Percentiles rank a stretch among this genome's conserved stretches.
These are phyloP conservation scores for Pseudozyma thailandica DNA, from an alignment of 1,284 basidiomycete genomes.

Conservation along the genomic window DNA sequence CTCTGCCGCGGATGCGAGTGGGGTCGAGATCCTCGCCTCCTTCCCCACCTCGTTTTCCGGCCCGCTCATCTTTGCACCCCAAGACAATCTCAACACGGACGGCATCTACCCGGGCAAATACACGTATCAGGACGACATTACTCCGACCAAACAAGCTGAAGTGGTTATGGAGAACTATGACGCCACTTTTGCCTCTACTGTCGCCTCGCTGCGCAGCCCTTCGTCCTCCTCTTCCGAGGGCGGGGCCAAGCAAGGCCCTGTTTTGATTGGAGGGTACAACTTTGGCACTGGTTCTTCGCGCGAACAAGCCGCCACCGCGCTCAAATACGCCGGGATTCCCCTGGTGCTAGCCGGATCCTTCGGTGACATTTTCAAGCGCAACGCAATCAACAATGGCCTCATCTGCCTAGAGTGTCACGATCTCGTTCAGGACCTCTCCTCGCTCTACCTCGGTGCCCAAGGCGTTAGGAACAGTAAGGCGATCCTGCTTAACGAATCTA, in stretches of 20 bases:
- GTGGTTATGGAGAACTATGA: constrained; percentile 99
- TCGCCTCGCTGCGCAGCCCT: constrained; percentile 73
- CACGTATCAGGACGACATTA: constrained; percentile 99
- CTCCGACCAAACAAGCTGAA: constrained; percentile 89
- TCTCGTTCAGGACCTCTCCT: constrained; percentile 85
- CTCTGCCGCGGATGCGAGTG: constrained; percentile 39
- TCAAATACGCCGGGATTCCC: constrained; percentile 91
- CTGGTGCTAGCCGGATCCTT: constrained; percentile 95
- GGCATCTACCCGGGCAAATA: constrained; percentile 99
- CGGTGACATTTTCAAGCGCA: constrained; percentile 98
- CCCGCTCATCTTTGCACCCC: constrained; percentile 87
- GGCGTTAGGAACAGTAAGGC: constrained; percentile 72
- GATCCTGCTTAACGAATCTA: constrained; percentile 55
- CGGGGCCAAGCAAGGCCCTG: constrained; percentile 71
- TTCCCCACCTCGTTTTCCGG: constrained; percentile 86
- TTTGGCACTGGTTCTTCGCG: constrained; percentile 99
- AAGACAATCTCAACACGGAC: constrained; percentile 98
- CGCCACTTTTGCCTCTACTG: constrained; percentile 80
- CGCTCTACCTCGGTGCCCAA: constrained; percentile 75
- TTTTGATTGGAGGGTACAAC: constrained; percentile 94
- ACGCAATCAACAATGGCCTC: constrained; percentile 97
- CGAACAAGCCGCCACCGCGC: constrained; percentile 96
- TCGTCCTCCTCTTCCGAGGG: constrained; percentile 4
- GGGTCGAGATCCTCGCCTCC: constrained; percentile 51
- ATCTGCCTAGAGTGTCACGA: constrained; percentile 93